Evolutionary conservation across 2,329 filamentous ascomycete genomes (phyloP).

Genomic region (Aspergillus fischeri): DNA sequence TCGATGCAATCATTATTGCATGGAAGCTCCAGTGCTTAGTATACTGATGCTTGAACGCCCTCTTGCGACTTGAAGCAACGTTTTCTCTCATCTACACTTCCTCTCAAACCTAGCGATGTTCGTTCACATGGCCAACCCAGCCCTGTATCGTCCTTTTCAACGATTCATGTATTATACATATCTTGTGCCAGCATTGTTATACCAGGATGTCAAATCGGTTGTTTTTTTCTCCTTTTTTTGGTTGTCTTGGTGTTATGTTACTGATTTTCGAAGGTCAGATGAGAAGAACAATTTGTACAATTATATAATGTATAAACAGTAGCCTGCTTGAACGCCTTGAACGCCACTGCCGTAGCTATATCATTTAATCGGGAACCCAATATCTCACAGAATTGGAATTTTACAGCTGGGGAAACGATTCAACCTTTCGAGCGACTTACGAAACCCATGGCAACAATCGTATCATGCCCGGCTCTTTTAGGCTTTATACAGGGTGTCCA

Average conservation of each 20-base stretch:
- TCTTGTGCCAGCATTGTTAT: constrained; percentile 5
- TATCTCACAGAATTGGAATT: not conserved
- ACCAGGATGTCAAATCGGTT: not conserved
- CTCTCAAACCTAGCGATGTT: not conserved
- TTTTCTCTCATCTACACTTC: not conserved
- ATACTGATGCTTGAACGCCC: not conserved
- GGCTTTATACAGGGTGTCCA: constrained; percentile 89
- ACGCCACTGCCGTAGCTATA: constrained; percentile 5
- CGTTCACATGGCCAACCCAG: not conserved
- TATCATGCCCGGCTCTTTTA: constrained; percentile 34
- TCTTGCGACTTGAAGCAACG: not conserved
- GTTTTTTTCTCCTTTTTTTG: not conserved
- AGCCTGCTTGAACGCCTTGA: constrained; percentile 6
- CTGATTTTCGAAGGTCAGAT: not conserved
- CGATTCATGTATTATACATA: constrained; percentile 10
- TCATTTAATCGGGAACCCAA: not conserved
- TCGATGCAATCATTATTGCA: not conserved
- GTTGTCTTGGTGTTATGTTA: not conserved
- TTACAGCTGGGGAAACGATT: not conserved
- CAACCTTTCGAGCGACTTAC: not conserved
- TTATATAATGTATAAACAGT: not conserved
- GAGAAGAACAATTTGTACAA: not conserved
- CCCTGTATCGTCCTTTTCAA: not conserved
- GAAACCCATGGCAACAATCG: not conserved
- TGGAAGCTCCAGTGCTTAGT: not conserved